phyloP scores from a whole-genome alignment of 768 basidiomycete species.

The Neoboletus subvelutipes region DNA sequence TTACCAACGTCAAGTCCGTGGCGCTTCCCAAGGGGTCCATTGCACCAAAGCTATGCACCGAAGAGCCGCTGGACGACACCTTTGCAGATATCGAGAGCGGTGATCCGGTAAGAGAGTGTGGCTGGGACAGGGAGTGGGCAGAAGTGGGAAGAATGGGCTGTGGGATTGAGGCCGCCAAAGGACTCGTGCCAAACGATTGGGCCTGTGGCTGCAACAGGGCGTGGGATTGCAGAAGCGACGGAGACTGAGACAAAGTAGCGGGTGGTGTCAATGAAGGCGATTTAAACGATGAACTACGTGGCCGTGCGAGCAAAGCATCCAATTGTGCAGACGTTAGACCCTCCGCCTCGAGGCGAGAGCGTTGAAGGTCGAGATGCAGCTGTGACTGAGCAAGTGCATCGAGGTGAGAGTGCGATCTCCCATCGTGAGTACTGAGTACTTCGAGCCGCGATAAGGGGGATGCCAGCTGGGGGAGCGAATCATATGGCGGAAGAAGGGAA shows the following conservation, averaged over 20 bases:
- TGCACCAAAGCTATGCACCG: conserved; percentile 16
- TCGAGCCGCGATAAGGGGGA: conserved; percentile 26
- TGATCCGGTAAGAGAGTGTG: conserved; percentile 32
- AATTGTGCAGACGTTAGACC: conserved; percentile 27
- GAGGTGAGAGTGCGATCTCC: conserved; percentile 19
- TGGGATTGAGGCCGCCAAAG: conserved; percentile 17
- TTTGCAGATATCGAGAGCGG: conserved; percentile 26
- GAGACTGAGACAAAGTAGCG: conserved; percentile 17
- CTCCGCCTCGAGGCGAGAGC: conserved; percentile 29
- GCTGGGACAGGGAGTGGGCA: conserved; percentile 24
- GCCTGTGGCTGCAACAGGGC: conserved; percentile 19
- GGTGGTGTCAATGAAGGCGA: conserved; percentile 25
- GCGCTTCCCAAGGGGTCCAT: conserved; percentile 9
- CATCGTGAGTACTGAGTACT: conserved; percentile 26
- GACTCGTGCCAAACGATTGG: conserved; percentile 15
- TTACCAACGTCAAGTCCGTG: conserved; percentile 25
- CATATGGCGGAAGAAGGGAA: conserved; percentile 21
- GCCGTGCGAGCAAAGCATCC: conserved; percentile 28
- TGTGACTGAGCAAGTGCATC: conserved; percentile 26
- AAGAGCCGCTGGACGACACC: conserved; percentile 23
- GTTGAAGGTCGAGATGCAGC: conserved; percentile 26
- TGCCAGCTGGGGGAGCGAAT: conserved; percentile 22
- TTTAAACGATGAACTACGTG: conserved; percentile 24
- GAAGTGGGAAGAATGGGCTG: conserved; percentile 24
- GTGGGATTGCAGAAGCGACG: conserved; percentile 19